Base-by-base conservation (phyloP, 2,329 filamentous ascomycete species). In the Trichoderma sp. region DNA sequence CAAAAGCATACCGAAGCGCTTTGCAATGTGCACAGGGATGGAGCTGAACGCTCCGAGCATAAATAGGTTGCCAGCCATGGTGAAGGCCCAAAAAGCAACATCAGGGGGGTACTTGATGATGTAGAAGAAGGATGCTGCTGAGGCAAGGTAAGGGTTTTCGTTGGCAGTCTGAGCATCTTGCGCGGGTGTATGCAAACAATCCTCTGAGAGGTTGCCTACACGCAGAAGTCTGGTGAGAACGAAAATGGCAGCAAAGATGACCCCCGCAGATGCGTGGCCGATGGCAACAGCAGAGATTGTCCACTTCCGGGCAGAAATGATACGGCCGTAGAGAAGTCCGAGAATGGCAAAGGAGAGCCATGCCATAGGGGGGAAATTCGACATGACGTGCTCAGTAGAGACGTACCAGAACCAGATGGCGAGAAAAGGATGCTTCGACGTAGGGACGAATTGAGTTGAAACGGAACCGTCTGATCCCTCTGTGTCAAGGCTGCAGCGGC, bases 61-160 rank as follows among this genome's bases (percentile, higher is more conserved):
- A 3, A 83, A 73, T 0, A 85, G 75, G 72, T 82, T 85, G 6
- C 74, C 80, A 0, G 81, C 80, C 60, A 85, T 77, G 12, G 82
- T 82, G 43, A 81, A 82, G 4, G 82, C 77, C 79, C 82, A 84
- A 72, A 84, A 85, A 4, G 83, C 83, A 4, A 85, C 78, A 73
- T 86, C 84, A 5, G 84, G 84, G 0, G 84, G 84, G 62, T 85
- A 85, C 75, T 85, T 85, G 74, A 81, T 76, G 57, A 85, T 74
- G 78, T 85, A 86, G 76, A 86, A 84, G 77, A 86, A 86, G 6
- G 84, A 81, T 30, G 77, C 75, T 1, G 76, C 75, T 0, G 83
- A 85, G 5, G 75, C 78, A 18, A 86, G 80, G 60, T 85, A 85
- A 2, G 80, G 83, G 73, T 86, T 85, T 14, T 63, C 70, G 4